These are phyloP conservation scores for Penicillium argentinense DNA, from an alignment of 495 filamentous ascomycete species.

Conservation along the genomic window DNA sequence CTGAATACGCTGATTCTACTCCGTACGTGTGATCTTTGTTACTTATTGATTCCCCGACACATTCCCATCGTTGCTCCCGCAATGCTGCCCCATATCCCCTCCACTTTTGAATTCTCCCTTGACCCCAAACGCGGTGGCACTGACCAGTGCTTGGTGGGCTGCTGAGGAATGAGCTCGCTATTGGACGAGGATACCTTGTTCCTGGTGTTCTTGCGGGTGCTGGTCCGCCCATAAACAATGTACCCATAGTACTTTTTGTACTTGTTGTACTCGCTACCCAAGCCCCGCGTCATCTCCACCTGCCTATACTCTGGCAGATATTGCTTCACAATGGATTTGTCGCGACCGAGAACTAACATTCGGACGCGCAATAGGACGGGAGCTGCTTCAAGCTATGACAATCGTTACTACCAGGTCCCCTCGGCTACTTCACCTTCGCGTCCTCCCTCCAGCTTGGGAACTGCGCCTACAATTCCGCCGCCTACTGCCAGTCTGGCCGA, in stretches of 20 bases:
- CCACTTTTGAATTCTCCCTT: slow-evolving; percentile 14
- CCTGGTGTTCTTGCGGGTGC: not conserved
- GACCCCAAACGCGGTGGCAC: slow-evolving; percentile 6
- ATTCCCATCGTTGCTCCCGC: slow-evolving; percentile 24
- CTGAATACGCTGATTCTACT: slow-evolving; percentile 32
- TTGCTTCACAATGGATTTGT: slow-evolving; percentile 16
- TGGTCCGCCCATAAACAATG: slow-evolving; percentile 8
- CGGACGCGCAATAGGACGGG: slow-evolving; percentile 26
- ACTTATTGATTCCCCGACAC: slow-evolving; percentile 17
- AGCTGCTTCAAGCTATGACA: slow-evolving; percentile 22
- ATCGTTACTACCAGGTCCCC: slow-evolving; percentile 34
- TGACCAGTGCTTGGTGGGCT: slow-evolving; percentile 6
- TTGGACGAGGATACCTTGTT: slow-evolving; percentile 2
- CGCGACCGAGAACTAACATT: slow-evolving; percentile 31
- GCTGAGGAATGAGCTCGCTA: slow-evolving; percentile 8
- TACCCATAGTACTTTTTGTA: slow-evolving; percentile 10
- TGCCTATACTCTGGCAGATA: not conserved
- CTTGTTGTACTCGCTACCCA: too few species aligned
- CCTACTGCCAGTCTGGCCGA: slow-evolving; percentile 46
- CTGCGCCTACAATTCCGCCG: slow-evolving; percentile 55
- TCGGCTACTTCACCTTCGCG: slow-evolving; percentile 42
- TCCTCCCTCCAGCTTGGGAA: slow-evolving; percentile 55
- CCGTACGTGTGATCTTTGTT: slow-evolving; percentile 48
- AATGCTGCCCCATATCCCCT: slow-evolving; percentile 10
- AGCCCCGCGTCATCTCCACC: slow-evolving; percentile 2